These are phyloP conservation scores for Lenwebbia sp. DNA, from an alignment of 345 rosid genomes.

Conservation along the genomic window DNA sequence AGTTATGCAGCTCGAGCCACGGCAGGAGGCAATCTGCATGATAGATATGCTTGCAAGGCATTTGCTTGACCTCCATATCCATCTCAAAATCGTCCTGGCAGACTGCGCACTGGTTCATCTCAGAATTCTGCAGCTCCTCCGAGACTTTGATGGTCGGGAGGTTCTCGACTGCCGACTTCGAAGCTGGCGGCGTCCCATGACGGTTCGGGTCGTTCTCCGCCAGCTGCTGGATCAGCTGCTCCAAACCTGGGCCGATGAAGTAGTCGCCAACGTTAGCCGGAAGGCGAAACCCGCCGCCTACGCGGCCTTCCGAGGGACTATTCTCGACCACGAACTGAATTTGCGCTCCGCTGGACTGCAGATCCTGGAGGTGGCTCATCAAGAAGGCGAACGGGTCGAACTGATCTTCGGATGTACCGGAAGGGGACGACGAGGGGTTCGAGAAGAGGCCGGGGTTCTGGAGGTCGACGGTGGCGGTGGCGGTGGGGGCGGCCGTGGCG, in stretches of 20 bases:
- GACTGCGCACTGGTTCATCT: constrained; percentile 41
- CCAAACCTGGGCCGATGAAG: constrained; percentile 36
- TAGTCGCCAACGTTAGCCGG: constrained; percentile 27
- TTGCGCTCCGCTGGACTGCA: constrained; percentile 27
- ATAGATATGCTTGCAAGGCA: constrained; percentile 44
- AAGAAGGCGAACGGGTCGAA: constrained; percentile 29
- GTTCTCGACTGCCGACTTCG: constrained; percentile 22
- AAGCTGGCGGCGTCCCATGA: constrained; percentile 34
- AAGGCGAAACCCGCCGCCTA: constrained; percentile 13
- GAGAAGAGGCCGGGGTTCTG: constrained; percentile 8
- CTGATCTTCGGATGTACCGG: background rate
- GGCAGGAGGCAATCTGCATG: constrained; percentile 31
- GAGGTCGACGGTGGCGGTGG: background rate
- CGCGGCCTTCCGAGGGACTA: constrained; percentile 12
- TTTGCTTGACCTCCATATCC: constrained; percentile 27
- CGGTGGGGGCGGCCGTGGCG: background rate
- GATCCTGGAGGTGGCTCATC: constrained; percentile 16
- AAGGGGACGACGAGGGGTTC: background rate
- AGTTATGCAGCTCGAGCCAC: constrained; percentile 37
- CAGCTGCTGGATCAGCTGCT: constrained; percentile 37
- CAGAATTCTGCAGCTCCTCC: constrained; percentile 17
- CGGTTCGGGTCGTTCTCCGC: constrained; percentile 43
- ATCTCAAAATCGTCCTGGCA: constrained; percentile 34
- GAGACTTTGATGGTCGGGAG: constrained; percentile 21
- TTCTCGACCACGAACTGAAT: constrained; percentile 33